Evolutionary conservation across 805 yeast genomes (phyloP).

Genomic region (Torulaspora delbrueckii): DNA sequence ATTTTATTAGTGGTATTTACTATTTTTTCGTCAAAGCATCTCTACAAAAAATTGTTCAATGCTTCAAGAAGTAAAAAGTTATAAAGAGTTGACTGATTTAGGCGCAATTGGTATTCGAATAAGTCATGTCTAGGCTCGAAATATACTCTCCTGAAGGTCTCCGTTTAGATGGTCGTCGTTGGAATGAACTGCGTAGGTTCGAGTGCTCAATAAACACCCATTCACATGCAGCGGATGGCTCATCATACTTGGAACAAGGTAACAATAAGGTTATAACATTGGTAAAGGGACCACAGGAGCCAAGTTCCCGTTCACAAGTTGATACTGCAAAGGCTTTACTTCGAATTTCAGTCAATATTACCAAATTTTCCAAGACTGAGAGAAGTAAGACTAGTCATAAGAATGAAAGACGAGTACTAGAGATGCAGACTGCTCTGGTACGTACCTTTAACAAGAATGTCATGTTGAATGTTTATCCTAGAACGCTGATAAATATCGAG

Average conservation of each 20-base stretch:
- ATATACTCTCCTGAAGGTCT: constrained; percentile 93
- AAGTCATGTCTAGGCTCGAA: constrained; percentile 61
- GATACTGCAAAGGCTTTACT: constrained; percentile 52
- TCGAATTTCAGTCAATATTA: constrained; percentile 60
- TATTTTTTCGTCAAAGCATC: constrained; percentile 1
- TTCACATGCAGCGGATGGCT: constrained; percentile 84
- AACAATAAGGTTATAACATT: constrained; percentile 81
- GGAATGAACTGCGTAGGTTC: constrained; percentile 86
- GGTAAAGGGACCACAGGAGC: constrained; percentile 89
- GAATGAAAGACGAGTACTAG: constrained; percentile 66
- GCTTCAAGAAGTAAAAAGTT: neutral
- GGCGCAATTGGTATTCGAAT: neutral
- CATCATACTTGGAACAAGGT: constrained; percentile 88
- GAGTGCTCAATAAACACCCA: constrained; percentile 82
- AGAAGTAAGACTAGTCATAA: constrained; percentile 59
- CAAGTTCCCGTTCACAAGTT: constrained; percentile 49
- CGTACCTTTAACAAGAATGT: constrained; percentile 72
- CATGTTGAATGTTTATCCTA: constrained; percentile 67
- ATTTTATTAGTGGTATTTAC: neutral
- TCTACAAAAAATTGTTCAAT: constrained; percentile 1
- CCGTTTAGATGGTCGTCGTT: constrained; percentile 87
- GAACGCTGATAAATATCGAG: constrained; percentile 72
- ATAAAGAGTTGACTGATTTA: neutral
- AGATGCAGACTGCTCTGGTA: constrained; percentile 59
- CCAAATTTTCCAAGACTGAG: constrained; percentile 76